Conservation (phyloP, 352 stramenopile genomes). For the Pythium rishiriense region DNA sequence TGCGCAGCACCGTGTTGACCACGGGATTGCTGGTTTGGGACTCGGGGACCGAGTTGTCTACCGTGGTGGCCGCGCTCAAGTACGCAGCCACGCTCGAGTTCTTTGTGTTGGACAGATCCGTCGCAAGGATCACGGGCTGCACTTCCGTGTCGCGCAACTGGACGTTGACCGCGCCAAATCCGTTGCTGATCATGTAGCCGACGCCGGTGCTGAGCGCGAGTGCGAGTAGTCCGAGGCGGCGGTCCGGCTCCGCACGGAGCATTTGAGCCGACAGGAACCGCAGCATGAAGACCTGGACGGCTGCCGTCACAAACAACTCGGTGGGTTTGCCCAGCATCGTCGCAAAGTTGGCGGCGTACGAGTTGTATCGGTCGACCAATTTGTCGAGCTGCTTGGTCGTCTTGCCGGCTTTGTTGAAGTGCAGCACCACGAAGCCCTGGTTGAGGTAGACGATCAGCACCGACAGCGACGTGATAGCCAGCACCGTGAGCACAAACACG, state of each 20-base stretch:
- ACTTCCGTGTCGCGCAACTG: conserved; percentile 8
- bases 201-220: not conserved
- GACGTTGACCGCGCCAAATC: conserved; percentile 15
- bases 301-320: conserved; percentile 10
- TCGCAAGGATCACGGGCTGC: not conserved
- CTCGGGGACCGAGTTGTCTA: conserved; percentile 9
- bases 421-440: not conserved
- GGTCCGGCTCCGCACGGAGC: not conserved
- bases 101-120: not conserved
- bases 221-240: not conserved
- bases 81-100: not conserved
- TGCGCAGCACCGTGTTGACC: conserved; percentile 13
- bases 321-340: conserved; percentile 10
- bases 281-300: conserved; percentile 17
- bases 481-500: conserved; percentile 1
- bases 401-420: not conserved
- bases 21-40: not conserved
- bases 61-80: not conserved
- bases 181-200: conserved; percentile 22
- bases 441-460: not conserved
- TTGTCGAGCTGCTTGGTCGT: not conserved
- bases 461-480: not conserved
- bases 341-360: conserved; percentile 14
- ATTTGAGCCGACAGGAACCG: conserved; percentile 7
- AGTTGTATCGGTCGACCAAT: conserved; percentile 20